Conservation (phyloP, 225 moss, liverwort and hornwort species). For the Asterella californica region DNA sequence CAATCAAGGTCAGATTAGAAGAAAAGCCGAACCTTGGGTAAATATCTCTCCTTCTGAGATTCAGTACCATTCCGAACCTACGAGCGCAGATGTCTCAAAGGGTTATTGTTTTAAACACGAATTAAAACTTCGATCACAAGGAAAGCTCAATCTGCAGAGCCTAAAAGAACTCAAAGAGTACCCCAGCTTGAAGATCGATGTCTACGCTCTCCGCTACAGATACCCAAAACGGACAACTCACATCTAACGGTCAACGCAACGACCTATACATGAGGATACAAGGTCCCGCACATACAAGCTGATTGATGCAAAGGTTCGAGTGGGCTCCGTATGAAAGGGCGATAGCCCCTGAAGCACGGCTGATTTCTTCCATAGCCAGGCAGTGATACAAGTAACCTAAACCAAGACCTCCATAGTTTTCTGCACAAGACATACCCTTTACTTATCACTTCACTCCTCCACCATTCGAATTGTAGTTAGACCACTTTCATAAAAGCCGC, state of each 20-base stretch:
- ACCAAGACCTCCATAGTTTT: slow-evolving; percentile 96
- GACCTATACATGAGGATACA: not conserved
- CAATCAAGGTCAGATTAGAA: not conserved
- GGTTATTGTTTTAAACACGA: not conserved
- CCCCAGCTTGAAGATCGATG: not conserved
- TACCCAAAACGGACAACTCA: not conserved
- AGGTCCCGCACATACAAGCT: slow-evolving; percentile 52
- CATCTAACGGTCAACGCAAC: not conserved
- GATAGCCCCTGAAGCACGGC: slow-evolving; percentile 91
- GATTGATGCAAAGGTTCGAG: slow-evolving; percentile 98
- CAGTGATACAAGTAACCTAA: slow-evolving; percentile 95
- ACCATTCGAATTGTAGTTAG: not conserved
- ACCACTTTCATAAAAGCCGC: not conserved
- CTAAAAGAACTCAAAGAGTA: not conserved
- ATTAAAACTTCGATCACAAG: not conserved
- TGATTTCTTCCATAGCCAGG: slow-evolving; percentile 99
- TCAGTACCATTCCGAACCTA: slow-evolving; percentile 92
- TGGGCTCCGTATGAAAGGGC: slow-evolving; percentile 98
- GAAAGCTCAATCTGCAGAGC: not conserved
- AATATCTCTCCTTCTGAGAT: slow-evolving; percentile 77
- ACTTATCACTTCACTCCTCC: not conserved
- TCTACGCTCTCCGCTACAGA: not conserved
- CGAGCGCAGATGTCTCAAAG: not conserved
- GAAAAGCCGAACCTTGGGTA: slow-evolving; percentile 68
- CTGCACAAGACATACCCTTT: slow-evolving; percentile 41